Evolutionary conservation across 176 grass and related monocot species (phyloP).

Genomic region (Carex myosuroides): DNA sequence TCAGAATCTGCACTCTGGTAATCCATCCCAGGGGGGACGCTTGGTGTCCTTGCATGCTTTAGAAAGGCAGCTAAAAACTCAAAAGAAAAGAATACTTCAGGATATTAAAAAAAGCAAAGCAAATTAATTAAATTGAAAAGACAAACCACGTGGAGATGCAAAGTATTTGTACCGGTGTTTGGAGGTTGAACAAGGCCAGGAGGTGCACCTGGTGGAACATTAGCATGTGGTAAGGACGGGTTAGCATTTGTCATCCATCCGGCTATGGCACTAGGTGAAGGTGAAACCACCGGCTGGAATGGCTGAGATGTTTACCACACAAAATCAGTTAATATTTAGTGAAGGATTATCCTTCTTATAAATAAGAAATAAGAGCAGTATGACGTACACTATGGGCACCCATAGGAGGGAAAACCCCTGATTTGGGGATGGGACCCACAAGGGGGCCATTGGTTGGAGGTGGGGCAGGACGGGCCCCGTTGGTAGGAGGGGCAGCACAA

Average conservation of each 20-base stretch:
- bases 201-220: slow-evolving; percentile 66
- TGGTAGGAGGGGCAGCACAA: slow-evolving; percentile 67
- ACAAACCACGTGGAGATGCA: slow-evolving; percentile 12
- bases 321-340: not conserved
- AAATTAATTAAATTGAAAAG: not conserved
- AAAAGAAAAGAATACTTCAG: slow-evolving; percentile 11
- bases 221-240: slow-evolving; percentile 66
- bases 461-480: slow-evolving; percentile 67
- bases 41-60: slow-evolving; percentile 84
- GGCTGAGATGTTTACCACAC: slow-evolving; percentile 40
- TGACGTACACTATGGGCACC: slow-evolving; percentile 75
- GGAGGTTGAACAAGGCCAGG: slow-evolving; percentile 79
- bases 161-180: slow-evolving; percentile 55
- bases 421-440: slow-evolving; percentile 89
- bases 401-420: slow-evolving; percentile 86
- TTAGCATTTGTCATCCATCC: slow-evolving; percentile 99
- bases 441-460: slow-evolving; percentile 77
- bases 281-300: slow-evolving; percentile 91
- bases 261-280: slow-evolving; percentile 88
- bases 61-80: slow-evolving; percentile 72
- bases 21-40: slow-evolving; percentile 76
- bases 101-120: slow-evolving; percentile 22
- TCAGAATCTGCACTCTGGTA: slow-evolving; percentile 98
- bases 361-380: not conserved
- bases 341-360: not conserved